Evolutionary conservation across 2,329 filamentous ascomycete species (phyloP).

Genomic region (Aureobasidium sp.): DNA sequence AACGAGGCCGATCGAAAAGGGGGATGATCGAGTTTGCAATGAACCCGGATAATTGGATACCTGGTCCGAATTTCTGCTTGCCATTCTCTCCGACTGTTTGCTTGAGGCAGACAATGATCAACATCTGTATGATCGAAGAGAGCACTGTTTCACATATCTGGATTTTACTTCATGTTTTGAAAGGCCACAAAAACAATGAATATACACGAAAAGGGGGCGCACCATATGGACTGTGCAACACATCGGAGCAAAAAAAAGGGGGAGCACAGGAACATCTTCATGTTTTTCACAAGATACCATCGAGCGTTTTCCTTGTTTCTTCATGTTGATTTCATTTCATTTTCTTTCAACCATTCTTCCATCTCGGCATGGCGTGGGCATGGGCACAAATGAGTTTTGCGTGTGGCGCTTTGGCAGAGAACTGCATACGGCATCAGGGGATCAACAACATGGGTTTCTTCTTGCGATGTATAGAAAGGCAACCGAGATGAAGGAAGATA

Average conservation of each 20-base stretch:
- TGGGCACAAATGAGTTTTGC: conserved; percentile 1
- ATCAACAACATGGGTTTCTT: background rate
- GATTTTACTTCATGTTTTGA: conserved; percentile 3
- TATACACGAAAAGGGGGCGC: conserved; percentile 5
- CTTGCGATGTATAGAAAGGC: conserved; percentile 6
- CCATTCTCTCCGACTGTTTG: background rate
- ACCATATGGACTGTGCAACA: conserved; percentile 5
- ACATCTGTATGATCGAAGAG: background rate
- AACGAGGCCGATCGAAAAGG: conserved; percentile 41
- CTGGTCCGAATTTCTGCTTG: background rate
- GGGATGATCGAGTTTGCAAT: conserved; percentile 20
- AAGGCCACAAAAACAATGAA: conserved; percentile 8
- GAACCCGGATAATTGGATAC: background rate
- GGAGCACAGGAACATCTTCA: conserved; percentile 8
- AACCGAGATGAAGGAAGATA: background rate
- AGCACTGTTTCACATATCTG: conserved; percentile 9
- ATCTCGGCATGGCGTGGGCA: conserved; percentile 1
- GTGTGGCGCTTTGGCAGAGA: conserved; percentile 8
- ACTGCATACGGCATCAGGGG: background rate
- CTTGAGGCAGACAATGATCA: background rate
- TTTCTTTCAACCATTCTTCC: conserved; percentile 1
- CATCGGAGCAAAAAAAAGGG: background rate
- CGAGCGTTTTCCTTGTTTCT: conserved; percentile 7
- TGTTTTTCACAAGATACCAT: conserved; percentile 11
- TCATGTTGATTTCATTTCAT: conserved; percentile 9